phyloP scores from a whole-genome alignment of 768 basidiomycete genomes.

The Lactarius quietus region DNA sequence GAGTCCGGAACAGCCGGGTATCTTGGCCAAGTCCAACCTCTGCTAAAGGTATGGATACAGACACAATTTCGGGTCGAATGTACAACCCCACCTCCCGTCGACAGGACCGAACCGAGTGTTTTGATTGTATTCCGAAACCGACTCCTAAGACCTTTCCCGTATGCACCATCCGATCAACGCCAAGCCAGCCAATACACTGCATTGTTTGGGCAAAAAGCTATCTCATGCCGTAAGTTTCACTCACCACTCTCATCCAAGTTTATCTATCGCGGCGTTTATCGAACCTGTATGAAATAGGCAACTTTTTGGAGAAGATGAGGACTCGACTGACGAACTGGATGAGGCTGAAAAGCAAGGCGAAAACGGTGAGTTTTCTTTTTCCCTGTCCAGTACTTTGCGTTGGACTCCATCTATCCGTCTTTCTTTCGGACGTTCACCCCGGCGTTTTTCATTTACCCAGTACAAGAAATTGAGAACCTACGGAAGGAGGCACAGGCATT shows the following conservation, averaged over 20 bases:
- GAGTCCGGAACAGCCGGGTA: slow-evolving; percentile 98
- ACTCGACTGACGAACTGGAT: slow-evolving; percentile 77
- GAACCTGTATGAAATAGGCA: slow-evolving; percentile 49
- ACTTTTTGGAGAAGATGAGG: slow-evolving; percentile 91
- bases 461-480: slow-evolving; percentile 84
- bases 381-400: not conserved
- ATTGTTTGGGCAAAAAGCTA: slow-evolving; percentile 99
- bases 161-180: slow-evolving; percentile 96
- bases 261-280: not conserved
- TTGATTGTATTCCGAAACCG: slow-evolving; percentile 92
- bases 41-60: slow-evolving; percentile 61
- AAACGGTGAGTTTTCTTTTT: slow-evolving; percentile 56
- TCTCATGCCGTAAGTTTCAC: slow-evolving; percentile 70
- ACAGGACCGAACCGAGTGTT: slow-evolving; percentile 89
- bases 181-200: slow-evolving; percentile 96
- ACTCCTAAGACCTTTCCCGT: slow-evolving; percentile 95
- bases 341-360: slow-evolving; percentile 92
- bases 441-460: slow-evolving; percentile 39
- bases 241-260: not conserved
- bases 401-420: slow-evolving; percentile 4
- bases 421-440: not conserved
- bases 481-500: slow-evolving; percentile 90
- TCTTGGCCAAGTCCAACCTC: slow-evolving; percentile 93
- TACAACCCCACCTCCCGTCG: not conserved
- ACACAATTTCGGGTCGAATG: not conserved